A percentile compares a stretch with the other conserved stretches of the same genome.
These are phyloP conservation scores for Colletotrichum simmondsii DNA, from an alignment of 2,329 filamentous ascomycete species.

Conservation along the genomic window DNA sequence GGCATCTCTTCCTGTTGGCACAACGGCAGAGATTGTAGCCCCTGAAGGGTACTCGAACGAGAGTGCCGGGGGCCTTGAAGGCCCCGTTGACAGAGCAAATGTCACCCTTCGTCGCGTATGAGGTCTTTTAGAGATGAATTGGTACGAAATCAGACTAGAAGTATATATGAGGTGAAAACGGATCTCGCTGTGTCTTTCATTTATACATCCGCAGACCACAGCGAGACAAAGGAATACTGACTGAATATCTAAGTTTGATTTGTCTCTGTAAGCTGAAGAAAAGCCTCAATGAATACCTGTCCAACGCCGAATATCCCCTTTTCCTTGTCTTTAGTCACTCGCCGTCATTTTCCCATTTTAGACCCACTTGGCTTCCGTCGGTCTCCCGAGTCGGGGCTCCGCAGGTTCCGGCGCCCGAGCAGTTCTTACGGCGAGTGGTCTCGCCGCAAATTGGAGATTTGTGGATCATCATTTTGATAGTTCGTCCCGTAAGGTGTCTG, in stretches of 20 bases:
- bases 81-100: neutral
- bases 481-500: no score
- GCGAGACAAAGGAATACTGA: no score
- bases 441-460: no score
- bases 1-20: neutral
- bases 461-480: no score
- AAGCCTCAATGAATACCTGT: constrained; percentile 46
- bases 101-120: neutral
- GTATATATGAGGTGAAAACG: neutral
- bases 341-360: no score
- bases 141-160: neutral
- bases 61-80: neutral
- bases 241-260: constrained; percentile 37
- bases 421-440: no score
- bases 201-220: neutral
- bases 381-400: no score
- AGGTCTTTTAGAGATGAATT: neutral
- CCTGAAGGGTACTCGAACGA: neutral
- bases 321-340: constrained; percentile 29
- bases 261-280: constrained; percentile 39
- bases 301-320: constrained; percentile 44
- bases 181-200: neutral
- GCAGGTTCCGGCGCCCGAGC: no score
- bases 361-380: no score
- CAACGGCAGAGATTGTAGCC: neutral